Conservation (phyloP, 1,139 yeast genomes). For the Pichia sorboxylosa region DNA sequence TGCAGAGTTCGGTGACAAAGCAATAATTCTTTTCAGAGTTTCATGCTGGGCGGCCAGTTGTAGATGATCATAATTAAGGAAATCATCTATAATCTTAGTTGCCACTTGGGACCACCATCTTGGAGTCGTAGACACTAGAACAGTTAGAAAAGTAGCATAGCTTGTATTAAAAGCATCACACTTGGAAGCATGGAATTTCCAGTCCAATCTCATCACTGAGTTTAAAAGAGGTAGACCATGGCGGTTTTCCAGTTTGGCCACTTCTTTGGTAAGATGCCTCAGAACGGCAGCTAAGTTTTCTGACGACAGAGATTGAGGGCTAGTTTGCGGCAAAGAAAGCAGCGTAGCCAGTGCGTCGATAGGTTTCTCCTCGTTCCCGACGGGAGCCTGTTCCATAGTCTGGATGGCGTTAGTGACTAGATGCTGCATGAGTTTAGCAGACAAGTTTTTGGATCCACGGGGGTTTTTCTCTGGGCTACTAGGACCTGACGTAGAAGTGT, state of each 20-base stretch:
- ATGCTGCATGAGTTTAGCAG: no score
- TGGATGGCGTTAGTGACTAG: no score
- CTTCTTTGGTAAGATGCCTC: constrained; percentile 36
- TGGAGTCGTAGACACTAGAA: constrained; percentile 76
- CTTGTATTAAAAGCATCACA: constrained; percentile 29
- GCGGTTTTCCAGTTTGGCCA: constrained; percentile 36
- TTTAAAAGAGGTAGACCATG: constrained; percentile 33
- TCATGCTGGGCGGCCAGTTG: constrained; percentile 46
- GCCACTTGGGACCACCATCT: constrained; percentile 85
- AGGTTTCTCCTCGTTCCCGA: no score
- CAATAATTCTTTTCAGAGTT: constrained; percentile 49
- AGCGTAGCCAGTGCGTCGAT: constrained; percentile 36
- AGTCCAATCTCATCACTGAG: constrained; percentile 42
- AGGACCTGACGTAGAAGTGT: no score
- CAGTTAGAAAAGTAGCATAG: constrained; percentile 60
- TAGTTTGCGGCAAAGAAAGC: constrained; percentile 27
- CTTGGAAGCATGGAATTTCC: constrained; percentile 35
- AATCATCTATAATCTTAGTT: constrained; percentile 49
- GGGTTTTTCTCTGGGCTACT: no score
- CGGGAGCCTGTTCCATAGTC: no score
- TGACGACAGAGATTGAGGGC: constrained; percentile 32
- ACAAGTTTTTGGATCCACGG: no score
- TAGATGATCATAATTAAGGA: constrained; percentile 21
- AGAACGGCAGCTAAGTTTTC: constrained; percentile 34
- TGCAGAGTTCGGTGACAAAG: constrained; percentile 72